Percentiles rank a stretch among this genome's conserved stretches.
Evolutionary conservation across 257 asterid species (phyloP).

Genomic region (Parsonsia alboflavescens): DNA sequence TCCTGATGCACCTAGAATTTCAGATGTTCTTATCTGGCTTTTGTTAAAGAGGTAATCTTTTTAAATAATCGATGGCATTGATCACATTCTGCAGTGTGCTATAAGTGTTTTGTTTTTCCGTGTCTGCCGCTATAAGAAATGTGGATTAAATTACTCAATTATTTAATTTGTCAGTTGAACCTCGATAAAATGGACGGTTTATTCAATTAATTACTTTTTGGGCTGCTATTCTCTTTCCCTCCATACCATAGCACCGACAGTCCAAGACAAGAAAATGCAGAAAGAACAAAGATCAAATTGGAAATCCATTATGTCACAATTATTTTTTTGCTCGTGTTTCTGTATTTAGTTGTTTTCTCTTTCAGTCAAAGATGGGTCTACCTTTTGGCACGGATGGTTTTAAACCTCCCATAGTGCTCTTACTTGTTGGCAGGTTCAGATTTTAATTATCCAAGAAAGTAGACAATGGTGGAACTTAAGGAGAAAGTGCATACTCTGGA

Average conservation of each 20-base stretch:
- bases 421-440: not conserved
- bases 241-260: not conserved
- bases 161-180: not conserved
- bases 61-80: not conserved
- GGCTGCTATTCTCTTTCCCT: not conserved
- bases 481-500: conserved; percentile 22
- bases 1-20: not conserved
- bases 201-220: not conserved
- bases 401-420: not conserved
- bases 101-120: conserved; percentile 4
- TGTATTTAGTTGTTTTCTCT: not conserved
- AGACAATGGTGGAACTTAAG: conserved; percentile 29
- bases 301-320: not conserved
- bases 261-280: conserved; percentile 2
- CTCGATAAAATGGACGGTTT: not conserved
- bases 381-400: not conserved
- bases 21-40: not conserved
- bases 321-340: not conserved
- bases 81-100: conserved; percentile 1
- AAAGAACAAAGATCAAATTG: not conserved
- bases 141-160: not conserved
- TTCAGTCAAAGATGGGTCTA: not conserved
- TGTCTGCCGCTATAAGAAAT: not conserved
- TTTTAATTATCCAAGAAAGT: not conserved
- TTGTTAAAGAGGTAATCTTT: not conserved